Base-by-base conservation (phyloP, 345 rosid genomes). In the Geranium rotundifolium region DNA sequence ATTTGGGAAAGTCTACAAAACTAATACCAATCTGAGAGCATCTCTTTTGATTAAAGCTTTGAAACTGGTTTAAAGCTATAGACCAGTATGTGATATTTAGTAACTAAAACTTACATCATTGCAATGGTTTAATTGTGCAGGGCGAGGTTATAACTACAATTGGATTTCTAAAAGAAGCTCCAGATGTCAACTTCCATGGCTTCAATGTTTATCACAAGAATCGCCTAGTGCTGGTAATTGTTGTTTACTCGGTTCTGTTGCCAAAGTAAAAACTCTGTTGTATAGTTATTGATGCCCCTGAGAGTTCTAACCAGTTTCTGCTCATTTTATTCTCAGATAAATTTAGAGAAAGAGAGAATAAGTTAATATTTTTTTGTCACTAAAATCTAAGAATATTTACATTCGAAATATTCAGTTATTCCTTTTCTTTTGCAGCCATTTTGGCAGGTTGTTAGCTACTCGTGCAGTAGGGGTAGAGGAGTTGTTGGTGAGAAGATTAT, bases 91-190 rank as follows among this genome's bases (percentile, higher is more conserved):
- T 37, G 29, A 17, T 20, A 17, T 59, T 57, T 5, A 20, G 19
- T 69, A 12, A 1, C 54, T 19, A 39, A 63, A 1, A 52, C 64
- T 70, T 17, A 54, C 16, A 16, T 59, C 19, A 17, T 12, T 64
- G 5, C 15, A 23, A 23, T 72, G 67, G 46, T 71, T 72, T 56
- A 58, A 64, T 49, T 63, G 56, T 73, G 72, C 79, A 92, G 98
- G 91, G 85, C 66, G 56, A 69, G 58, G 93, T 85, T 57, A 73
- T 87, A 55, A 89, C 95, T 56, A 92, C 95, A 31, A 87, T 92
- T 54, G 98, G 98, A 50, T 92, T 92, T 82, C 65, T 89, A 57
- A 89, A 92, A 78, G 95, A 89, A 72, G 91, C 98, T 75, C 98
- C 98, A 16, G 75, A 73, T 39, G 72, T 89, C 55, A 78, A 71